A percentile compares a stretch with the other conserved stretches of the same genome.
Evolutionary conservation across 2,329 filamentous ascomycete species (phyloP).

Genomic region (Ramularia endophylla): DNA sequence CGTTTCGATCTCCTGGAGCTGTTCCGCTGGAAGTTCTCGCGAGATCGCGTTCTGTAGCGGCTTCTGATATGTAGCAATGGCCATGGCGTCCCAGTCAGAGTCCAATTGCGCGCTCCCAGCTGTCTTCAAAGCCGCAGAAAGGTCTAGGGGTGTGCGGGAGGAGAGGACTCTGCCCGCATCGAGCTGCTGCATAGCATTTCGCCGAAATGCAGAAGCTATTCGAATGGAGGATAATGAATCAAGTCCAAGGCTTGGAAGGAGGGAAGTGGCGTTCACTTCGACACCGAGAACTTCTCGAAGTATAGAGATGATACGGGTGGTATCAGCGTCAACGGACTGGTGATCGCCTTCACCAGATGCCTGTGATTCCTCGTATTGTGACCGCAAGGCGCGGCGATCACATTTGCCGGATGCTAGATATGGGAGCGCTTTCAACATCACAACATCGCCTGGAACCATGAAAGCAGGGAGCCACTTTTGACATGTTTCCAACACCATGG

Average conservation of each 20-base stretch:
- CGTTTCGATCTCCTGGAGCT: slow-evolving; percentile 26
- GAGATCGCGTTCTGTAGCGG: slow-evolving; percentile 5
- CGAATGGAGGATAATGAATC: slow-evolving; percentile 61
- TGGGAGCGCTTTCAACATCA: slow-evolving; percentile 60
- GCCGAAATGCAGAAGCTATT: slow-evolving; percentile 59
- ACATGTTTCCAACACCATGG: slow-evolving; percentile 54
- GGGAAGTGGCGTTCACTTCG: slow-evolving; percentile 27
- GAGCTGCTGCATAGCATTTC: slow-evolving; percentile 46
- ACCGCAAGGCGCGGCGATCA: slow-evolving; percentile 60
- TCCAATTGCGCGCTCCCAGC: neutral
- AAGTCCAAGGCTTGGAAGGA: slow-evolving; percentile 52
- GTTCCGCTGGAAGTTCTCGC: slow-evolving; percentile 1
- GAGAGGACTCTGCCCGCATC: slow-evolving; percentile 58
- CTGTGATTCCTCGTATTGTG: slow-evolving; percentile 41
- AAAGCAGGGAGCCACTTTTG: slow-evolving; percentile 70
- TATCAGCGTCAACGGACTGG: slow-evolving; percentile 1
- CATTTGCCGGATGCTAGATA: slow-evolving; percentile 78
- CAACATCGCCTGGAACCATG: slow-evolving; percentile 74
- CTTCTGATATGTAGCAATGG: slow-evolving; percentile 7
- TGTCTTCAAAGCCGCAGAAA: slow-evolving; percentile 4
- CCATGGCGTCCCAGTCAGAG: slow-evolving; percentile 1
- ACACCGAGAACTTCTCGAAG: slow-evolving; percentile 17
- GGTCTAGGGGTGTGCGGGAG: slow-evolving; percentile 41
- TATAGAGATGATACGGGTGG: slow-evolving; percentile 12
- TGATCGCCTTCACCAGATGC: slow-evolving; percentile 24